Conservation (phyloP, 805 yeast genomes). For the Cyberlindnera subsufficiens region DNA sequence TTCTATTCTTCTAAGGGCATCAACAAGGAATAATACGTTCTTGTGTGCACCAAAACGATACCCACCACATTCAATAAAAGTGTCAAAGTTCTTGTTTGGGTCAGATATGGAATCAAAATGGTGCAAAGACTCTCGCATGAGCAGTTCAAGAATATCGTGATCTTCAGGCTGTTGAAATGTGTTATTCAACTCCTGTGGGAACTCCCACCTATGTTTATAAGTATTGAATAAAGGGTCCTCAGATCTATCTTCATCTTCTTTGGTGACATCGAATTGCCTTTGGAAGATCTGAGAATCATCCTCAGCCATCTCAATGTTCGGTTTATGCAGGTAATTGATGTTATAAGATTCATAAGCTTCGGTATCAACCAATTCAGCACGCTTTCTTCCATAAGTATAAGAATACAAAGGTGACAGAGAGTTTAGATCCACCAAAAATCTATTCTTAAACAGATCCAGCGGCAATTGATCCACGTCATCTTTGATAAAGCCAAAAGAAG, state of each 20-base stretch:
- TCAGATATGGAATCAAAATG: background rate
- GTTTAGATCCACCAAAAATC: constrained; percentile 46
- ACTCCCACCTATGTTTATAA: constrained; percentile 20
- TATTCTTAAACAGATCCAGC: constrained; percentile 40
- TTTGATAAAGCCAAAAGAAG: constrained; percentile 61
- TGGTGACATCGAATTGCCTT: constrained; percentile 6
- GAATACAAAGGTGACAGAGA: constrained; percentile 39
- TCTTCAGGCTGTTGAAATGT: constrained; percentile 8
- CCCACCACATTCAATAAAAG: constrained; percentile 26
- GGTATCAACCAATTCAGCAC: constrained; percentile 11
- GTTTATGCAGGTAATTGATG: constrained; percentile 16
- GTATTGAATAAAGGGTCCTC: constrained; percentile 15
- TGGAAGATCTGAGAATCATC: constrained; percentile 11
- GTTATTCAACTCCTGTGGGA: constrained; percentile 8
- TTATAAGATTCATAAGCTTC: constrained; percentile 6
- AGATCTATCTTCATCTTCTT: background rate
- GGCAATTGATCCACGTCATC: constrained; percentile 60
- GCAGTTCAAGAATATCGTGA: background rate
- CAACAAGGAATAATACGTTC: constrained; percentile 7
- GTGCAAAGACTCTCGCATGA: background rate
- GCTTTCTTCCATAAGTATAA: constrained; percentile 13
- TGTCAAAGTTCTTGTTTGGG: constrained; percentile 29
- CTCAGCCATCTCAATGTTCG: constrained; percentile 7
- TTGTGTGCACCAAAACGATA: constrained; percentile 27
- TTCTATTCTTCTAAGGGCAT: constrained; percentile 23